Conservation (phyloP, 2,329 filamentous ascomycete genomes). For the Thelonectria olida region DNA sequence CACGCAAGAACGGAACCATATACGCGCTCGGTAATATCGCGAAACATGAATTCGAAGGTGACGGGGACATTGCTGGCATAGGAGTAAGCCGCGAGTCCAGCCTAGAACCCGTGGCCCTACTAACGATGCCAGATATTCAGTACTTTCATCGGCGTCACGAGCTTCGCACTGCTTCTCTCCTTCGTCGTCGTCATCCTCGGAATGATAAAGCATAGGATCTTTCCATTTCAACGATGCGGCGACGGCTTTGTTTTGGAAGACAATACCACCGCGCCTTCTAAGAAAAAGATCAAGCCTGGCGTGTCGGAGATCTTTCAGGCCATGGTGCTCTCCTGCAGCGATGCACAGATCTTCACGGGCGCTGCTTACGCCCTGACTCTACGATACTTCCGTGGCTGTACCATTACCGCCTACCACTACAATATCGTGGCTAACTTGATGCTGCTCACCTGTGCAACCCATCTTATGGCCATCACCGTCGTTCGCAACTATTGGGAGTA, state of each 20-base stretch:
- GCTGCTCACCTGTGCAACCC: conserved; percentile 21
- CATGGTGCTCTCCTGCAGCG: conserved; percentile 25
- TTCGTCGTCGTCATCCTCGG: conserved; percentile 3
- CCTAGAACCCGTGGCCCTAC: too few species aligned
- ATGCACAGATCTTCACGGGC: conserved; percentile 22
- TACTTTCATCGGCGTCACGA: conserved; percentile 13
- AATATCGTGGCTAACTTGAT: conserved; percentile 24
- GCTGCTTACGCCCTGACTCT: conserved; percentile 20
- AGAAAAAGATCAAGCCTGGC: conserved; percentile 4
- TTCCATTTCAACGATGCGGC: conserved; percentile 4
- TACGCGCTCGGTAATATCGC: background rate
- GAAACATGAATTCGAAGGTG: background rate
- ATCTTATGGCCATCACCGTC: conserved; percentile 20
- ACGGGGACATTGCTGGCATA: conserved; percentile 12
- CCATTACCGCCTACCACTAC: conserved; percentile 21
- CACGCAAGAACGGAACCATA: background rate
- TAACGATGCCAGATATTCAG: conserved; percentile 5
- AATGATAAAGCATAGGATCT: conserved; percentile 15
- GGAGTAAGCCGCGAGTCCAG: background rate
- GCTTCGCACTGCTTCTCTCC: conserved; percentile 9
- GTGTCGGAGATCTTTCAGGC: conserved; percentile 17
- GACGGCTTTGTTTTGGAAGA: background rate
- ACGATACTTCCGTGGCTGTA: conserved; percentile 11
- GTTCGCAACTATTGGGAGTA: conserved; percentile 23
- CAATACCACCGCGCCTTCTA: background rate